phyloP scores from a whole-genome alignment of 2,329 filamentous ascomycete species.

The Trichoderma brevicompactum region DNA sequence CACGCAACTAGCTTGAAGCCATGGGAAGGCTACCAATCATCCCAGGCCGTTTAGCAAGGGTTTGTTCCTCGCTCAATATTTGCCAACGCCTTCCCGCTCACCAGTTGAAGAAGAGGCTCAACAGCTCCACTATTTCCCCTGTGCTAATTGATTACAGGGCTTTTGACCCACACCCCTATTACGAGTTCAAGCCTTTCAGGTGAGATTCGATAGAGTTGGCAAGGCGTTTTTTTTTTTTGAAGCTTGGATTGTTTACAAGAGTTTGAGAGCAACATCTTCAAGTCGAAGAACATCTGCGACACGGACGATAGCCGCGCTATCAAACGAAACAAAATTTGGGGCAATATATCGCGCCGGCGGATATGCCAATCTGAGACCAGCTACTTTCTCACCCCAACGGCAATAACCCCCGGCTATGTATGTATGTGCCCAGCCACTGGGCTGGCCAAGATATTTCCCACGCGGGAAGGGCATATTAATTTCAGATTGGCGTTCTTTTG shows the following conservation, averaged over 20 bases:
- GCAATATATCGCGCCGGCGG: not conserved
- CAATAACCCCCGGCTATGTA: no score
- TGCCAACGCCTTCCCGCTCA: not conserved
- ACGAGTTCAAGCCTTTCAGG: not conserved
- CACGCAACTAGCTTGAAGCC: not conserved
- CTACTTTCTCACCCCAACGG: not conserved
- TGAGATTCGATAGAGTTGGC: not conserved
- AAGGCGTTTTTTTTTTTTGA: constrained; percentile 8
- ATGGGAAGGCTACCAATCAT: not conserved
- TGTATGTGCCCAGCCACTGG: not conserved
- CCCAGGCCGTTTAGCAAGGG: no score
- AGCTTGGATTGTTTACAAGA: not conserved
- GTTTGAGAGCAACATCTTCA: not conserved
- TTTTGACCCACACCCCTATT: constrained; percentile 7
- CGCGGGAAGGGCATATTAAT: constrained; percentile 1
- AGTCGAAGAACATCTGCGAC: no score
- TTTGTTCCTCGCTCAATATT: not conserved
- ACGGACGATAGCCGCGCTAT: no score
- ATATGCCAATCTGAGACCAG: not conserved
- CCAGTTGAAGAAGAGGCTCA: constrained; percentile 8
- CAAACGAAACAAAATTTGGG: not conserved
- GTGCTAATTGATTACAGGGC: constrained; percentile 12
- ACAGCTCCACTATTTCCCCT: constrained; percentile 4
- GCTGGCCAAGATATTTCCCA: constrained; percentile 1
- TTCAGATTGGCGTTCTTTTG: not conserved